Conservation (phyloP, 176 grass and related monocot genomes). For the Zoysia japonica region DNA sequence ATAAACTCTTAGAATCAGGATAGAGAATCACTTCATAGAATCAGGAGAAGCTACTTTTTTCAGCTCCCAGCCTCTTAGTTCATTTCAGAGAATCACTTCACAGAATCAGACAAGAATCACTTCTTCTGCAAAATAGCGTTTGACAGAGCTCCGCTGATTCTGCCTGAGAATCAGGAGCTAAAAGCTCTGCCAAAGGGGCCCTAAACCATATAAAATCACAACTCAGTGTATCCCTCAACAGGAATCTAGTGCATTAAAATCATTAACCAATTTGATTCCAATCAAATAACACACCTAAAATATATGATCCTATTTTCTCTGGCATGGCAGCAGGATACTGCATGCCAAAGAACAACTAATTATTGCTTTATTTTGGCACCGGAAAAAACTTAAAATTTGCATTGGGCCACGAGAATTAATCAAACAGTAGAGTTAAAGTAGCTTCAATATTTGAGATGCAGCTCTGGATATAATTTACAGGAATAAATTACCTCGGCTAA, state of each 20-base stretch:
- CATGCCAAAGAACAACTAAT: slow-evolving; percentile 8
- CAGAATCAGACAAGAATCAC: too few species aligned
- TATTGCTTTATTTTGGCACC: not conserved
- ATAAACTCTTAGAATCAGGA: too few species aligned
- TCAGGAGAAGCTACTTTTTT: too few species aligned
- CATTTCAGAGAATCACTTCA: too few species aligned
- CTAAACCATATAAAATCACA: slow-evolving; percentile 13
- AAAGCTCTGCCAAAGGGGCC: too few species aligned
- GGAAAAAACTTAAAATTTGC: not conserved
- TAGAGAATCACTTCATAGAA: too few species aligned
- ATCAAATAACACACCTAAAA: slow-evolving; percentile 13
- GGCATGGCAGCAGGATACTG: slow-evolving; percentile 16
- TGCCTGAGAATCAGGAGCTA: too few species aligned
- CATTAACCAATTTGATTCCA: not conserved
- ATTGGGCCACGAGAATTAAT: not conserved
- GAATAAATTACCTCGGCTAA: slow-evolving; percentile 12
- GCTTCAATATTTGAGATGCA: not conserved
- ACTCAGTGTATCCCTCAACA: not conserved
- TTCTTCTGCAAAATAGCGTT: too few species aligned
- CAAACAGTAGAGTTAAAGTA: not conserved
- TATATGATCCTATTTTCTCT: slow-evolving; percentile 17
- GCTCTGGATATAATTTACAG: slow-evolving; percentile 10
- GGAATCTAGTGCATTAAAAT: not conserved
- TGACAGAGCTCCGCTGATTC: too few species aligned
- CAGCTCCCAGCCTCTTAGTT: too few species aligned